Base-by-base conservation (phyloP, 495 filamentous ascomycete species). In the Gamarada debralockiae region DNA sequence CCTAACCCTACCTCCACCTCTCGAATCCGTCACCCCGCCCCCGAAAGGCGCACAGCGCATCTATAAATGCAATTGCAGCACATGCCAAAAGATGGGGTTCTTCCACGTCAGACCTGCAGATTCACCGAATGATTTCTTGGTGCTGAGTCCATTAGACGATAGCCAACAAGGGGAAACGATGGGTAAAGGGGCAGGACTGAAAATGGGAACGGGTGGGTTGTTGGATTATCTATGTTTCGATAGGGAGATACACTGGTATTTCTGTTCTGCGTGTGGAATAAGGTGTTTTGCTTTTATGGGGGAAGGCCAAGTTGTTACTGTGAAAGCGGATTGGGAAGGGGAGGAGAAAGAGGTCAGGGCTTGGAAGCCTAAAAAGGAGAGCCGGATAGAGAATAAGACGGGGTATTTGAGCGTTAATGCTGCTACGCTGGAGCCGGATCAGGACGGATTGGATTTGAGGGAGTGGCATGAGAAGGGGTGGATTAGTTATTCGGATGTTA, bases 221-320 rank as follows among this genome's bases (percentile, higher is more conserved):
- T 47, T 42, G 37, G 59, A 61, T 40, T 70, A 70, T 43, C 48
- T 43, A n/a, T 67, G 65, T 45, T 50, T 50, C 41, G 31, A 53
- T 20, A 50, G 53, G 39, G 36, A 42, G 14, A 52, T 62, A 14
- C 60, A 68, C 42, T 68, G 53, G 42, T 60, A 59, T 23, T 70
- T 67, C 48, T 70, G 67, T 39, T 41, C 50, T 22, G 61, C 50
- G 14, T 70, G 67, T 41, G 63, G 61, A 1, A 61, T 65, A 14
- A 51, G 67, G 39, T 70, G 67, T 53, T 66, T 70, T 57, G 56
- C 63, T 8, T 66, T 66, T 48, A 50, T 40, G 38, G 67, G 67
- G 15, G 45, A 53, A 15, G 63, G 59, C 50, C n/a, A n/a, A n/a
- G n/a, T n/a, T n/a, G 33, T 63, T 23, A 53, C 53, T 10, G 59